Conservation (phyloP, 129 eudicot species). For the Pulicaria dysenterica region DNA sequence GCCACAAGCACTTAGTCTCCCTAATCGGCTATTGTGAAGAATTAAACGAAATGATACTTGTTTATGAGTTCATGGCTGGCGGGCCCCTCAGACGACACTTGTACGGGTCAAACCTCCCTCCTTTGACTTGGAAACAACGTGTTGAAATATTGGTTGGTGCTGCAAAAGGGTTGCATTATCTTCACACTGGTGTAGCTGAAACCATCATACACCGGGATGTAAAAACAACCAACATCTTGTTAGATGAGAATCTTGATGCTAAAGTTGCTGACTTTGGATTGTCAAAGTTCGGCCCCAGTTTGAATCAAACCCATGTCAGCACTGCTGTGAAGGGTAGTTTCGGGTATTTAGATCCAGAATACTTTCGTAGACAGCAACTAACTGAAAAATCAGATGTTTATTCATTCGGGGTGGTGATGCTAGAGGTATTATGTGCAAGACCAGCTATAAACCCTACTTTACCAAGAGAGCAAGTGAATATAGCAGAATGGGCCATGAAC, state of each 20-base stretch:
- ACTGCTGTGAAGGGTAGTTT: conserved; percentile 62
- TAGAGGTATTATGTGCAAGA: conserved; percentile 53
- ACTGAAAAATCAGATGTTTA: conserved; percentile 55
- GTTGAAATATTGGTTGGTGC: conserved; percentile 55
- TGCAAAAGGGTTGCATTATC: conserved; percentile 66
- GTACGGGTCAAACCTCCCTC: conserved; percentile 51
- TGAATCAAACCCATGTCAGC: conserved; percentile 58
- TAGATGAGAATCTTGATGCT: conserved; percentile 54
- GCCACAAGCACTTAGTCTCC: conserved; percentile 55
- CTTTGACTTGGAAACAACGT: conserved; percentile 54
- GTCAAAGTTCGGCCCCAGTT: conserved; percentile 49
- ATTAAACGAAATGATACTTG: conserved; percentile 56
- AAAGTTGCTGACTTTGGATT: conserved; percentile 60
- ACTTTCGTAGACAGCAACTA: conserved; percentile 51
- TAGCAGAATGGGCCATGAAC: conserved; percentile 59
- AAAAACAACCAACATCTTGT: conserved; percentile 54
- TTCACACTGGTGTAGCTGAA: conserved; percentile 51
- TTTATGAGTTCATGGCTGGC: conserved; percentile 56
- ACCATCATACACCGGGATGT: conserved; percentile 58
- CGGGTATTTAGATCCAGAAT: conserved; percentile 58
- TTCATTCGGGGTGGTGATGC: conserved; percentile 56
- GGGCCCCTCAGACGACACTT: conserved; percentile 55
- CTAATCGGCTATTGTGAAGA: conserved; percentile 57
- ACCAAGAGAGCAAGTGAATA: conserved; percentile 59
- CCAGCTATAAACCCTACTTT: conserved; percentile 59